Percentiles rank a stretch among this genome's conserved stretches.
These are phyloP conservation scores for Oenanthe javanica DNA, from an alignment of 140 eudicot species.

Conservation along the genomic window DNA sequence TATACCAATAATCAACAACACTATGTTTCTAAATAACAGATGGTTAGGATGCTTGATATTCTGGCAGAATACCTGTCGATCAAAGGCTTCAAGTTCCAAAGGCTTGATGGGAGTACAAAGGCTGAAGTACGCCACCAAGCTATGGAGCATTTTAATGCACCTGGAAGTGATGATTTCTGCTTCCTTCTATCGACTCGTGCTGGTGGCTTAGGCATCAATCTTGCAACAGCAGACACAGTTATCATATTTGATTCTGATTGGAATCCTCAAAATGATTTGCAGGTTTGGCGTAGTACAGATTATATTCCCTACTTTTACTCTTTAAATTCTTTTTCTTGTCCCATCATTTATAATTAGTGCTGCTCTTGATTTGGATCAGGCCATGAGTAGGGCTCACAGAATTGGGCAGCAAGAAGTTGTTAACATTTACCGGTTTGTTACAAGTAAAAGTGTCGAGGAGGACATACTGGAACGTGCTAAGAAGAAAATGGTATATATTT, in stretches of 20 bases:
- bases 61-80: constrained; percentile 88
- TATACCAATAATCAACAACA: constrained; percentile 6
- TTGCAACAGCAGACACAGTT: constrained; percentile 98
- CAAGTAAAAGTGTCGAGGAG: constrained; percentile 99
- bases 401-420: constrained; percentile 99
- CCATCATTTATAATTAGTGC: neutral
- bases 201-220: constrained; percentile 98
- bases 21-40: constrained; percentile 41
- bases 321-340: neutral
- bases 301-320: neutral
- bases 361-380: constrained; percentile 35
- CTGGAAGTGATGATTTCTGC: constrained; percentile 99
- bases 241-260: constrained; percentile 99
- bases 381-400: constrained; percentile 99
- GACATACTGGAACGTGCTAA: constrained; percentile 99
- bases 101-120: constrained; percentile 99
- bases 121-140: constrained; percentile 96
- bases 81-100: constrained; percentile 93
- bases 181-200: constrained; percentile 99
- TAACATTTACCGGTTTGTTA: constrained; percentile 92
- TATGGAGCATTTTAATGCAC: constrained; percentile 99
- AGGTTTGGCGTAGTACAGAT: constrained; percentile 36
- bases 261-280: constrained; percentile 99
- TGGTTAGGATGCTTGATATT: constrained; percentile 98
- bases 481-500: constrained; percentile 88